phyloP scores from a whole-genome alignment of 495 filamentous ascomycete genomes.

The Talaromyces thailandensis region DNA sequence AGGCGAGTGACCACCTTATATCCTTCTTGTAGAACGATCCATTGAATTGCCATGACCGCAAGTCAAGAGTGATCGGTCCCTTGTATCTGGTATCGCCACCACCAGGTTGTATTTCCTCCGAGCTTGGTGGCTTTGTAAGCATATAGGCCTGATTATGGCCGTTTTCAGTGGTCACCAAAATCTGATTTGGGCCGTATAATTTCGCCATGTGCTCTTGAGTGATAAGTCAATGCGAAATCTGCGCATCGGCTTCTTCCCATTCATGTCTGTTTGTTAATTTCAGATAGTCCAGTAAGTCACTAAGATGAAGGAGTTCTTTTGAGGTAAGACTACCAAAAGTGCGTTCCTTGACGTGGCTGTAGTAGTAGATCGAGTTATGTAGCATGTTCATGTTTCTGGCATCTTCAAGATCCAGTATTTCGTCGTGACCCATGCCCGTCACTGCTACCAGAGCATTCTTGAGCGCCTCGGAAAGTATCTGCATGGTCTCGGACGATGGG shows the following conservation, averaged over 20 bases:
- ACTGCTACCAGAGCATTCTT: neutral
- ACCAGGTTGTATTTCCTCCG: neutral
- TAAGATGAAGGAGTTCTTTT: neutral
- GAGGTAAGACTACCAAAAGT: neutral
- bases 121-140: neutral
- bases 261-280: neutral
- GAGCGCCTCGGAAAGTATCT: neutral
- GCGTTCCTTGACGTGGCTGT: neutral
- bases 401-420: neutral
- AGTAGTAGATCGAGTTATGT: neutral
- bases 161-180: neutral
- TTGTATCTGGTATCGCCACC: neutral
- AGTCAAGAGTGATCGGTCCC: neutral
- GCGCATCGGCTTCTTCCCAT: constrained; percentile 8
- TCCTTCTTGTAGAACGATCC: constrained; percentile 5
- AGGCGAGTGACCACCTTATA: neutral
- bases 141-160: constrained; percentile 3
- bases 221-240: neutral
- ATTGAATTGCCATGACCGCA: constrained; percentile 4
- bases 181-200: constrained; percentile 9
- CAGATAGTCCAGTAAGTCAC: neutral
- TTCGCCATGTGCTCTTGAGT: constrained; percentile 5
- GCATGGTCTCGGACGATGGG: neutral
- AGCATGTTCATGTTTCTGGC: neutral
- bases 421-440: neutral